Conservation (phyloP, 495 filamentous ascomycete species). For the Hypoxylon crocopeplum region DNA sequence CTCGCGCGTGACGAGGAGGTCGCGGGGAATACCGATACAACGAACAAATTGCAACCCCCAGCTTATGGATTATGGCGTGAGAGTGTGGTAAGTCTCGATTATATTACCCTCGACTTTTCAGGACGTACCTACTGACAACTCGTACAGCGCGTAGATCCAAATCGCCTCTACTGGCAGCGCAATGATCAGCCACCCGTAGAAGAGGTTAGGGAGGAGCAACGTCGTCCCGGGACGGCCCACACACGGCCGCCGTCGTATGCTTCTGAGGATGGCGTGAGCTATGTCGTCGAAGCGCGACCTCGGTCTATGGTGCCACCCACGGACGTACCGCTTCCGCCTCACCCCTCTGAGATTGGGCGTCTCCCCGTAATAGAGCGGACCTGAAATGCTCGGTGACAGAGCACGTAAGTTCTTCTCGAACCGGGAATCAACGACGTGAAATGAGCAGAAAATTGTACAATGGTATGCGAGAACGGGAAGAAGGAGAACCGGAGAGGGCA, state of each 20-base stretch:
- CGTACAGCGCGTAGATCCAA: slow-evolving; percentile 73
- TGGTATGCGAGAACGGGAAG: slow-evolving; percentile 11
- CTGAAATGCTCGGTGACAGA: slow-evolving; percentile 15
- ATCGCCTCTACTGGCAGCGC: slow-evolving; percentile 80
- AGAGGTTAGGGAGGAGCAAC: slow-evolving; percentile 26
- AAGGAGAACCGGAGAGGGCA: neutral
- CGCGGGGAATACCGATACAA: slow-evolving; percentile 57
- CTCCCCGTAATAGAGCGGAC: slow-evolving; percentile 25
- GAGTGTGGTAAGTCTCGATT: slow-evolving; percentile 71
- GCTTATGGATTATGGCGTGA: slow-evolving; percentile 88
- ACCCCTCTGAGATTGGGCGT: slow-evolving; percentile 52
- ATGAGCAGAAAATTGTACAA: neutral
- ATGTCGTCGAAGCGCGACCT: slow-evolving; percentile 68
- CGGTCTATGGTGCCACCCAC: slow-evolving; percentile 55
- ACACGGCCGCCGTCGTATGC: slow-evolving; percentile 72
- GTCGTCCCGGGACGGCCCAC: slow-evolving; percentile 23
- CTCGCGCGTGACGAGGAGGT: slow-evolving; percentile 69
- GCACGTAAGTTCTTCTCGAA: neutral
- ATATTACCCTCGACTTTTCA: neutral
- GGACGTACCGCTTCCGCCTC: slow-evolving; percentile 52
- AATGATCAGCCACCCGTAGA: slow-evolving; percentile 49
- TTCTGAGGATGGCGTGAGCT: slow-evolving; percentile 74
- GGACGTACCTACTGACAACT: slow-evolving; percentile 20
- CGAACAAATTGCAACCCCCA: slow-evolving; percentile 71
- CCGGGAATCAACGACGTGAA: neutral